Evolutionary conservation across 495 filamentous ascomycete species (phyloP).

Genomic region (Penicillium bovifimosum): DNA sequence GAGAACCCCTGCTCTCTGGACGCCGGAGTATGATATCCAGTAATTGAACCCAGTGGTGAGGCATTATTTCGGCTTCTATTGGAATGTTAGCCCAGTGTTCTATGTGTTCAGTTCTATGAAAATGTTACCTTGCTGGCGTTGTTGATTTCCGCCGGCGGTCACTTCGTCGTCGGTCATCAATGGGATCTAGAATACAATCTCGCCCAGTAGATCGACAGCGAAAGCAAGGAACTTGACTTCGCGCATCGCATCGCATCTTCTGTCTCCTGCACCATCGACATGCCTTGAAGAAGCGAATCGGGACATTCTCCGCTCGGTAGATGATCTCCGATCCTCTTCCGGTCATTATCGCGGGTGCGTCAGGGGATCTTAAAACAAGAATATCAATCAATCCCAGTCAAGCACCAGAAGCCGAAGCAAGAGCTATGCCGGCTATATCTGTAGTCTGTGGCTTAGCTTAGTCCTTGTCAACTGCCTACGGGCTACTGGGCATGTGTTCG

Average conservation of each 20-base stretch:
- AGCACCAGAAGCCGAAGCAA: not conserved
- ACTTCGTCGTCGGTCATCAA: conserved; percentile 27
- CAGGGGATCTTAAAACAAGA: not conserved
- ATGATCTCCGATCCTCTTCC: conserved; percentile 32
- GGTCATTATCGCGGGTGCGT: conserved; percentile 11
- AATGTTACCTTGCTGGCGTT: conserved; percentile 22
- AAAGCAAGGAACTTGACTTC: conserved; percentile 37
- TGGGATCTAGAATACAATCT: conserved; percentile 39
- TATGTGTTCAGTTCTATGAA: not conserved
- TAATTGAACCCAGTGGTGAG: conserved; percentile 24
- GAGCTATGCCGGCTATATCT: not conserved
- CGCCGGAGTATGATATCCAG: conserved; percentile 25
- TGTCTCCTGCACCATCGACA: conserved; percentile 40
- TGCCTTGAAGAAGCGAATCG: conserved; percentile 39
- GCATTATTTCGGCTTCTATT: conserved; percentile 19
- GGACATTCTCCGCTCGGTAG: conserved; percentile 31
- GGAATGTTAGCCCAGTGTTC: conserved; percentile 4
- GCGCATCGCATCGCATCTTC: conserved; percentile 43
- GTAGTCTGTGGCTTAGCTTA: not conserved
- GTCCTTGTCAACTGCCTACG: not conserved
- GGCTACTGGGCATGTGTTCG: not conserved
- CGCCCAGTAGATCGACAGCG: conserved; percentile 35
- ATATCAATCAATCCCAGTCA: not conserved
- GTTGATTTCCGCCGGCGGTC: conserved; percentile 25
- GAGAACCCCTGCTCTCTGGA: conserved; percentile 33